Evolutionary conservation across 2,329 filamentous ascomycete genomes (phyloP).

Genomic region (Penicillium sp.): DNA sequence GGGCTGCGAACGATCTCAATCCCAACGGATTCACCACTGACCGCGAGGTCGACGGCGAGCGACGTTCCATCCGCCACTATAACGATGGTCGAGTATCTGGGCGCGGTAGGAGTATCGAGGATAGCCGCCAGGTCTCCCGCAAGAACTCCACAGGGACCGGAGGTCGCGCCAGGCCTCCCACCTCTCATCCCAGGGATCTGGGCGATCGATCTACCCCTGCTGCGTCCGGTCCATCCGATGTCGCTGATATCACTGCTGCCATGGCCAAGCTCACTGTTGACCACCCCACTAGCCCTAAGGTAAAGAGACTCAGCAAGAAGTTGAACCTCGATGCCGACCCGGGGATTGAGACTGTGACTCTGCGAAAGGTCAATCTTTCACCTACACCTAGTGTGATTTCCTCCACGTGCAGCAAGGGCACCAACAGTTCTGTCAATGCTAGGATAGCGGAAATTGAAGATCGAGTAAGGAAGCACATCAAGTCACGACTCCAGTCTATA

Average conservation of each 20-base stretch:
- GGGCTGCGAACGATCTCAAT: background rate
- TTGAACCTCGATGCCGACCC: background rate
- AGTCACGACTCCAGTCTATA: background rate
- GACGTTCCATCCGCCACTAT: slow-evolving; percentile 3
- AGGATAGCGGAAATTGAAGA: slow-evolving; percentile 2
- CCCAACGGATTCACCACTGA: slow-evolving; percentile 4
- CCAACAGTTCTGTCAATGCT: background rate
- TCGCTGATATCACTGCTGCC: background rate
- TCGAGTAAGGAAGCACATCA: background rate
- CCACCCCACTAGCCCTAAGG: background rate
- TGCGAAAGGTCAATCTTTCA: background rate
- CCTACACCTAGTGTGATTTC: background rate
- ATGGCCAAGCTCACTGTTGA: background rate
- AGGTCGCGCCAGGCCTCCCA: background rate
- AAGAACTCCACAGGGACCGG: background rate
- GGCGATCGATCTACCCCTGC: background rate
- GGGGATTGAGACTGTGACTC: background rate
- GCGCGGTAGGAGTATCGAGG: background rate
- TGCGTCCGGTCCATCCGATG: background rate
- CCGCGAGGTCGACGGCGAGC: background rate
- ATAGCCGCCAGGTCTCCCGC: background rate
- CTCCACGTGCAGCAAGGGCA: background rate
- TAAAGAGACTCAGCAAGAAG: background rate
- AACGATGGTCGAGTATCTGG: slow-evolving; percentile 3
- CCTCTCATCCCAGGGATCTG: background rate